These are phyloP conservation scores for Xylaria cubensis DNA, from an alignment of 495 filamentous ascomycete species.

Conservation along the genomic window DNA sequence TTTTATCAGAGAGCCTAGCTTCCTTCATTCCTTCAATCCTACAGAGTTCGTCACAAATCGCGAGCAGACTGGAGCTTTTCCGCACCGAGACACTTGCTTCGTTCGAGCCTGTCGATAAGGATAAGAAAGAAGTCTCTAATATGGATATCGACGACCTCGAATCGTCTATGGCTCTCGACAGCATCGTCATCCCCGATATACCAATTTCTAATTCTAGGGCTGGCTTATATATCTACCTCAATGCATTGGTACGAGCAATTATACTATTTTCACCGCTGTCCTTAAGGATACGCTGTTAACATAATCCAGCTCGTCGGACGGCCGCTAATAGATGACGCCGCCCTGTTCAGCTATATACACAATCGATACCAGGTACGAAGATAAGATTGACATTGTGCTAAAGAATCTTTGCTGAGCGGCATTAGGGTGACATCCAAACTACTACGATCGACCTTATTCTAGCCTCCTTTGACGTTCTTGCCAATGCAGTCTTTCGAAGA, in stretches of 20 bases:
- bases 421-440: conserved; percentile 73
- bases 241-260: conserved; percentile 68
- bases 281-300: conserved; percentile 41
- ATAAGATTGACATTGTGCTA: conserved; percentile 9
- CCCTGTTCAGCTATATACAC: conserved; percentile 78
- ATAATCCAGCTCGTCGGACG: conserved; percentile 71
- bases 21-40: conserved; percentile 60
- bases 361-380: conserved; percentile 75
- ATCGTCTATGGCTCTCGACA: conserved; percentile 57
- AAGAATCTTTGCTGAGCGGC: conserved; percentile 25
- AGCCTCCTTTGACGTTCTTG: conserved; percentile 86
- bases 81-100: conserved; percentile 56
- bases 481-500: conserved; percentile 82
- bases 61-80: conserved; percentile 57
- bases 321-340: conserved; percentile 81
- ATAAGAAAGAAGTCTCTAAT: conserved; percentile 49
- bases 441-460: conserved; percentile 81
- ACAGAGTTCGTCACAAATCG: conserved; percentile 56
- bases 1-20: conserved; percentile 56
- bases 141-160: conserved; percentile 58
- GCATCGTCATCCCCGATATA: conserved; percentile 65
- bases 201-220: conserved; percentile 80
- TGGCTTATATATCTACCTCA: conserved; percentile 90
- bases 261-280: not conserved
- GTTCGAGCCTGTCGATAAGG: conserved; percentile 51